These are phyloP conservation scores for Oryza australiensis DNA, from an alignment of 176 grass and related monocot genomes.

Conservation along the genomic window DNA sequence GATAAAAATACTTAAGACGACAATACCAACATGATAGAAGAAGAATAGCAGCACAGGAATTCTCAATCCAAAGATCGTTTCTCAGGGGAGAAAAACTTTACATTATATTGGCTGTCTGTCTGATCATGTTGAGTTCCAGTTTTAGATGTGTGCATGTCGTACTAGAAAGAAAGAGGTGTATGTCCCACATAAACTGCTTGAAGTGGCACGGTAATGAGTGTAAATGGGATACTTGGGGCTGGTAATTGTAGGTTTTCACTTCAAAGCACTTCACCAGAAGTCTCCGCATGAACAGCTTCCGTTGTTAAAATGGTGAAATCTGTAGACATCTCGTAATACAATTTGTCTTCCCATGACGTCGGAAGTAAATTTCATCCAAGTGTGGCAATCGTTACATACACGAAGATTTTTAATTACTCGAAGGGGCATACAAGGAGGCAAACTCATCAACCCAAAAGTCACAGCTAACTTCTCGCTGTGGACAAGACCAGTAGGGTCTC, in stretches of 20 bases:
- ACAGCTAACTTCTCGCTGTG: conserved; percentile 78
- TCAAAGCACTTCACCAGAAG: conserved; percentile 53
- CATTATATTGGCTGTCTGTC: too few relatives aligned
- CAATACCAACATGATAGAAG: background rate
- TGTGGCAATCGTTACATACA: conserved; percentile 66
- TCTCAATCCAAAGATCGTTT: background rate
- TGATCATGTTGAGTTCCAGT: background rate
- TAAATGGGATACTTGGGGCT: background rate
- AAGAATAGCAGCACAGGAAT: background rate
- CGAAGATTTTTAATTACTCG: conserved; percentile 73
- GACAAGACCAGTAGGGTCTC: conserved; percentile 39
- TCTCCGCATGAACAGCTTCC: conserved; percentile 71
- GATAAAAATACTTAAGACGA: background rate
- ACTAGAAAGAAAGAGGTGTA: background rate
- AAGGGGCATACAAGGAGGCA: conserved; percentile 53
- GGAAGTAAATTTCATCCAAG: conserved; percentile 68
- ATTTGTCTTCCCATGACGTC: conserved; percentile 40
- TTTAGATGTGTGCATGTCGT: background rate
- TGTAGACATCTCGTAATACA: conserved; percentile 67
- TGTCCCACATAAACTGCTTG: background rate
- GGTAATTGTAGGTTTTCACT: background rate
- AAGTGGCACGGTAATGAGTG: background rate
- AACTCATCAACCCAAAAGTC: conserved; percentile 53
- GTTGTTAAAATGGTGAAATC: conserved; percentile 75
- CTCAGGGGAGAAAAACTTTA: background rate